Conservation (phyloP, 176 grass and related monocot species). For the Zea luxurians region DNA sequence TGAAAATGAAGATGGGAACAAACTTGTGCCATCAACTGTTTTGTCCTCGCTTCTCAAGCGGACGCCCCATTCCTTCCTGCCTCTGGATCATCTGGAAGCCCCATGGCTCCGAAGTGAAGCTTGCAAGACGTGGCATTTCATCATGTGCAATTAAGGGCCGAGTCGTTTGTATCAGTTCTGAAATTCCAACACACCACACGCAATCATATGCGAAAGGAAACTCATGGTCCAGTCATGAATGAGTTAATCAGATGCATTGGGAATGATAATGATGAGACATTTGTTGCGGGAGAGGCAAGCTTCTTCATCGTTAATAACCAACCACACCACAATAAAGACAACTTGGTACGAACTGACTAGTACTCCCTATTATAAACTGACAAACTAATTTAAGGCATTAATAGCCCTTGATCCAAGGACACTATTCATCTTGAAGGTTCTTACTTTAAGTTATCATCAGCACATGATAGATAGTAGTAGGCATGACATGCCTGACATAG, state of each 20-base stretch:
- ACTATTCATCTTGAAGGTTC: neutral
- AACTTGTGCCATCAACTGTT: conserved; percentile 23
- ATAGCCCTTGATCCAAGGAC: conserved; percentile 1
- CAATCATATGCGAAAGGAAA: conserved; percentile 23
- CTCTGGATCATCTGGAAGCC: conserved; percentile 15
- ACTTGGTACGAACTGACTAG: neutral
- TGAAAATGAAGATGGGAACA: conserved; percentile 30
- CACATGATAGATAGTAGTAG: conserved; percentile 21
- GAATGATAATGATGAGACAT: conserved; percentile 12
- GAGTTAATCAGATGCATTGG: conserved; percentile 20
- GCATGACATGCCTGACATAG: conserved; percentile 5
- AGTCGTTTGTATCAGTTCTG: neutral
- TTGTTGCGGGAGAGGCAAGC: conserved; percentile 18
- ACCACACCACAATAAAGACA: conserved; percentile 13
- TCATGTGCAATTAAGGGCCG: conserved; percentile 34
- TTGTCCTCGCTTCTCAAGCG: conserved; percentile 5
- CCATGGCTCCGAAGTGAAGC: neutral
- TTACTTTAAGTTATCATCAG: conserved; percentile 23
- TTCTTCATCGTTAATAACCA: neutral
- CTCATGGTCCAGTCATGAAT: conserved; percentile 34
- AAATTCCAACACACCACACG: neutral
- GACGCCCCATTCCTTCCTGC: conserved; percentile 22
- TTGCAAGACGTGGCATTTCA: conserved; percentile 12
- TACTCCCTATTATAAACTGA: neutral
- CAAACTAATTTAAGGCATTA: conserved; percentile 18